Base-by-base conservation (phyloP, 257 asterid species). In the Verbascum thapsus region DNA sequence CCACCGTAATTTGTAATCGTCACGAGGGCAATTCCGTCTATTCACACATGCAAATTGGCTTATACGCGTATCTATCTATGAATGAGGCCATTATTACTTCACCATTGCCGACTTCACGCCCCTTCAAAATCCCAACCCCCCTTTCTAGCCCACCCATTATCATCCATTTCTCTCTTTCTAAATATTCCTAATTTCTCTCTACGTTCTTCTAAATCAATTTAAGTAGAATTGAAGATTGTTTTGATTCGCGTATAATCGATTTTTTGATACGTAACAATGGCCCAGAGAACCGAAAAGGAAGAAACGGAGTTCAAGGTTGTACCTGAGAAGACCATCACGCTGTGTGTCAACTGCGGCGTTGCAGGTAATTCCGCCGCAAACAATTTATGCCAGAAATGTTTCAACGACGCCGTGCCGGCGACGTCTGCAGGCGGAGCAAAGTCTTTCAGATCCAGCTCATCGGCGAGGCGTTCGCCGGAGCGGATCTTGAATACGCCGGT, bases 251-350 rank as follows among this genome's bases (percentile, higher is more conserved):
- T n/a, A n/a, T n/a, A n/a, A n/a, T n/a, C n/a, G n/a, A n/a, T n/a
- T n/a, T n/a, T n/a, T n/a, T n/a, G n/a, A n/a, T n/a, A n/a, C n/a
- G n/a, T n/a, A n/a, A n/a, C n/a, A 19, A 88, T 91, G 98, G 95
- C 91, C 67, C 98, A 84, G 70, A 85, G 68, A 73, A 91, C 95
- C 69, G 96, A 76, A 70, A 88, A 90, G 41, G 98, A 90, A 66
- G 96, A 90, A 66, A 73, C 91, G 17, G n/a, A n/a, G n/a, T n/a
- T n/a, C n/a, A n/a, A n/a, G n/a, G 87, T 81, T 64, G 95, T 83
- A 26, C 82, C 95, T 22, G 96, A 91, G n/a, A n/a, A n/a, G 40
- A 66, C 88, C 45, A 82, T 85, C 56, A 74, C 83, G 10, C 85
- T 75, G 10, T 88, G 95, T 73, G 85, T 80, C 38, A 85, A 74